Evolutionary conservation across 345 rosid species (phyloP).

Genomic region (Xanthoceras sorbifolium): DNA sequence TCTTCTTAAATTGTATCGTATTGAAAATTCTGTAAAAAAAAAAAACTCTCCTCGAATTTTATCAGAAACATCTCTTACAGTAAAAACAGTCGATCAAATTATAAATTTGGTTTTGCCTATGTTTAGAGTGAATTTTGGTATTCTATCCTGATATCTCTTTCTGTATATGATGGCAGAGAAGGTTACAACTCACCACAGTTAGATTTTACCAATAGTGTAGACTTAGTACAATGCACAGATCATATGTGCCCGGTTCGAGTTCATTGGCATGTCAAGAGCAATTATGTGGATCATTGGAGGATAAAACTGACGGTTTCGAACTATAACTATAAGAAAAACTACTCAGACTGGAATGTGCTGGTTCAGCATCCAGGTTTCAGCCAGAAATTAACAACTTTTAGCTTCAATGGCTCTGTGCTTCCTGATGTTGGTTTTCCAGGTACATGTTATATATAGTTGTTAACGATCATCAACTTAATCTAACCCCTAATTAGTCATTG

Average conservation of each 20-base stretch:
- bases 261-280: conserved; percentile 65
- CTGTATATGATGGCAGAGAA: conserved; percentile 31
- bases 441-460: conserved; percentile 3
- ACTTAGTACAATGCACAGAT: conserved; percentile 52
- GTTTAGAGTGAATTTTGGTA: no score
- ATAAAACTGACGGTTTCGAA: conserved; percentile 56
- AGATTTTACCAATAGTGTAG: conserved; percentile 12
- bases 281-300: conserved; percentile 49
- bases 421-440: conserved; percentile 49
- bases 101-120: no score
- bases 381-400: conserved; percentile 35
- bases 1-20: not conserved
- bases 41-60: not conserved
- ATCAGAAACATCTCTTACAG: not conserved
- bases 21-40: not conserved
- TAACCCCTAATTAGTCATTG: no score
- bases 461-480: no score
- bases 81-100: no score
- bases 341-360: conserved; percentile 57
- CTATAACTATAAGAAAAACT: conserved; percentile 50
- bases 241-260: conserved; percentile 59
- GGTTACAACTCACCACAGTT: conserved; percentile 17
- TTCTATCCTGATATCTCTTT: no score
- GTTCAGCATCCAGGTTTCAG: conserved; percentile 63
- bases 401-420: conserved; percentile 55